Percentiles rank a stretch among this genome's conserved stretches.
These are phyloP conservation scores for Stromatinia cepivora DNA, from an alignment of 2,329 filamentous ascomycete species.

Conservation along the genomic window DNA sequence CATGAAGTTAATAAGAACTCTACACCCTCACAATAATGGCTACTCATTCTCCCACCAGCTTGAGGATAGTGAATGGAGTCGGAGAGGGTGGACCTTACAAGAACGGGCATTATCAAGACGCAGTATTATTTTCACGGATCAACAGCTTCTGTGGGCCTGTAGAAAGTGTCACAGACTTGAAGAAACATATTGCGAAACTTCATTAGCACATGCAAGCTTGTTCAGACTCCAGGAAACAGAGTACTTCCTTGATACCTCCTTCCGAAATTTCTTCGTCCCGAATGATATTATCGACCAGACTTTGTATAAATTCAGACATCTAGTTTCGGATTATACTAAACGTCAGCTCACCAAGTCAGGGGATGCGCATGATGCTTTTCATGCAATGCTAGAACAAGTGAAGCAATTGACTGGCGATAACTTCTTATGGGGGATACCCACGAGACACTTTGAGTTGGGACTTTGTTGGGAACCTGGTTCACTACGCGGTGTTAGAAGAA, in stretches of 20 bases:
- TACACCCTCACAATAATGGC: neutral
- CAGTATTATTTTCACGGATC: slow-evolving; percentile 30
- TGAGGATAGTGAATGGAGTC: neutral
- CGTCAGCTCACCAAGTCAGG: neutral
- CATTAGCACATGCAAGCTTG: slow-evolving; percentile 1
- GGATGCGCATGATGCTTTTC: neutral
- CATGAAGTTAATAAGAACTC: neutral
- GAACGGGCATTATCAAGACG: slow-evolving; percentile 32
- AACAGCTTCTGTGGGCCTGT: slow-evolving; percentile 36
- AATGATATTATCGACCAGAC: neutral
- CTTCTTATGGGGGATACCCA: neutral
- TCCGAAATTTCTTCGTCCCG: neutral
- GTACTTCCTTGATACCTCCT: neutral
- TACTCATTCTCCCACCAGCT: neutral
- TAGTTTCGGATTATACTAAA: neutral
- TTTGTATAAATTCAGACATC: slow-evolving; percentile 1
- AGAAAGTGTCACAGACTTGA: slow-evolving; percentile 5
- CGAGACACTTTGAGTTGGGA: neutral
- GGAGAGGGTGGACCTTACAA: slow-evolving; percentile 35
- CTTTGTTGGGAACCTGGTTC: slow-evolving; percentile 1
- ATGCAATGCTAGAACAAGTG: neutral
- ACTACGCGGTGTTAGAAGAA: neutral
- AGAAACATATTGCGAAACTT: slow-evolving; percentile 5
- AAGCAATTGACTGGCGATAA: slow-evolving; percentile 1
- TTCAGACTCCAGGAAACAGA: slow-evolving; percentile 3